Evolutionary conservation across 306 rosid genomes (phyloP).

Genomic region (Dalbergia cochinchinensis): DNA sequence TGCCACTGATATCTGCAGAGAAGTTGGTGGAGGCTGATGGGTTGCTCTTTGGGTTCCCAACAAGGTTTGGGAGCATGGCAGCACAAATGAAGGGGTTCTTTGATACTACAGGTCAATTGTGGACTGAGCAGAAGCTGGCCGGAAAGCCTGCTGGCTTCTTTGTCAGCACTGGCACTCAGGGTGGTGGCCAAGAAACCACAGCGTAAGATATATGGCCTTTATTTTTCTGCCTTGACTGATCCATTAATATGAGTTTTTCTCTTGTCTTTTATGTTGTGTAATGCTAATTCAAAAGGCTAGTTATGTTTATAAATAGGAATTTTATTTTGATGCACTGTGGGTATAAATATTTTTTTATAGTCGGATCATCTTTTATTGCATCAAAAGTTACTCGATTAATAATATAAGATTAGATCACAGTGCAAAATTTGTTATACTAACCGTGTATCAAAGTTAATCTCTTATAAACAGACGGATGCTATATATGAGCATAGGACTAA

Average conservation of each 20-base stretch:
- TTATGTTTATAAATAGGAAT: too few species aligned
- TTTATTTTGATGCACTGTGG: too few species aligned
- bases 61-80: conserved; percentile 80
- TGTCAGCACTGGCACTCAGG: conserved; percentile 84
- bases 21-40: conserved; percentile 79
- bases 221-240: conserved; percentile 16
- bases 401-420: too few species aligned
- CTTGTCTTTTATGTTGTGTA: not conserved
- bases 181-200: conserved; percentile 91
- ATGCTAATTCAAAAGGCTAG: too few species aligned
- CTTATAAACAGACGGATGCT: too few species aligned
- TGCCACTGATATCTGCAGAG: conserved; percentile 66
- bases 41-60: conserved; percentile 77
- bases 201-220: conserved; percentile 57
- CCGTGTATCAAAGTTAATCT: too few species aligned
- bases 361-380: not conserved
- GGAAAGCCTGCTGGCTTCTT: conserved; percentile 85
- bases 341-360: not conserved
- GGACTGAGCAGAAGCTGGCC: conserved; percentile 76
- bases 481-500: too few species aligned
- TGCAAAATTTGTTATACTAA: too few species aligned
- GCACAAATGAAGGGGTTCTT: conserved; percentile 84
- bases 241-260: not conserved
- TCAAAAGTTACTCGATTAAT: too few species aligned
- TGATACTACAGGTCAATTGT: conserved; percentile 64